phyloP scores from a whole-genome alignment of 2,329 filamentous ascomycete species.

The Westerdykella aurantiaca region DNA sequence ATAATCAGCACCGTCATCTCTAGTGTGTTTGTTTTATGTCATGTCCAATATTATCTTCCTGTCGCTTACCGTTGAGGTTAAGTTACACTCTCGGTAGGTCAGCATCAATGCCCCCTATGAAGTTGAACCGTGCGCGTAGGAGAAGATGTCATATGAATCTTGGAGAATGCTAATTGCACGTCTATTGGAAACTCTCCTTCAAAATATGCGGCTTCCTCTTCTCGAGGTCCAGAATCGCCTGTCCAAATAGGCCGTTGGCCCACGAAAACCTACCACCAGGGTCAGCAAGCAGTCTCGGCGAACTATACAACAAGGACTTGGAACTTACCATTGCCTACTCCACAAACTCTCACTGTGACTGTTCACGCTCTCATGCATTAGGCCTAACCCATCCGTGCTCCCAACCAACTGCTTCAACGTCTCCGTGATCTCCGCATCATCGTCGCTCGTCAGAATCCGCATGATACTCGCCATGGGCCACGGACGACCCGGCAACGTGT shows the following conservation, averaged over 20 bases:
- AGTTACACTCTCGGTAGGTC: too few relatives aligned
- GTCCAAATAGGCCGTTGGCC: slow-evolving; percentile 49
- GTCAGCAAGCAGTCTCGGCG: too few relatives aligned
- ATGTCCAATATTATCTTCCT: too few relatives aligned
- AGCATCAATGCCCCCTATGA: too few relatives aligned
- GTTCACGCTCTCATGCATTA: slow-evolving; percentile 49
- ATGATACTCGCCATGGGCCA: slow-evolving; percentile 51
- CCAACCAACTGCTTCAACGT: slow-evolving; percentile 41
- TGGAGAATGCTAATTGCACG: too few relatives aligned
- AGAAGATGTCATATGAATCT: too few relatives aligned
- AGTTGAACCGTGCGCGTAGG: too few relatives aligned
- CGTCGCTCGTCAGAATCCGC: slow-evolving; percentile 43
- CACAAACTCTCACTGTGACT: slow-evolving; percentile 43
- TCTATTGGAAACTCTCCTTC: slow-evolving; percentile 33
- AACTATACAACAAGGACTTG: too few relatives aligned
- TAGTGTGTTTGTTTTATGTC: too few relatives aligned
- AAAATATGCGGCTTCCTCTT: slow-evolving; percentile 39
- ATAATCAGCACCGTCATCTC: too few relatives aligned
- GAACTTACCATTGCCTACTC: slow-evolving; percentile 42
- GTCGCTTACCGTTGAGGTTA: too few relatives aligned
- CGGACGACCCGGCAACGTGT: slow-evolving; percentile 40
- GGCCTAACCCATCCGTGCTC: slow-evolving; percentile 44
- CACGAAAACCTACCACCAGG: slow-evolving; percentile 38
- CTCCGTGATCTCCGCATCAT: slow-evolving; percentile 42
- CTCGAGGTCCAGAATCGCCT: slow-evolving; percentile 43